Evolutionary conservation across 805 yeast genomes (phyloP), one percentile per base, ranked within the genome.

Genomic region (Kuraishia piskuri): DNA sequence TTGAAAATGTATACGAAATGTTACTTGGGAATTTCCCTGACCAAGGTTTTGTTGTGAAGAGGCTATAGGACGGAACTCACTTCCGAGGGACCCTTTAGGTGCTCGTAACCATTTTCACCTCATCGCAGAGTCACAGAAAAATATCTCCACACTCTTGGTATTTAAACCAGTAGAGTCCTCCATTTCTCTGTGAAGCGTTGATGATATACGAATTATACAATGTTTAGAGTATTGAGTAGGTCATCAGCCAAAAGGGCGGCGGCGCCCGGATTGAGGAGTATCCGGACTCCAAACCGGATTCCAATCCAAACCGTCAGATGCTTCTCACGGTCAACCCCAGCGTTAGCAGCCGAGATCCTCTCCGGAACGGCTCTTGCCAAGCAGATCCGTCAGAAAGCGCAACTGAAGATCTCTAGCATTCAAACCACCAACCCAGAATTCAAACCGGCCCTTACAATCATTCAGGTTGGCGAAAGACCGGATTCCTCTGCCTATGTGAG

Each of bases 401-500:
- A 63, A 50, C 62, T 61, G 2, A 75, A 82, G 57, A 78, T 86
- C 56, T 63, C 64, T 21, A 61, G 64, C 12, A 63, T 78, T 52
- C 78, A 81, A 61, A 52, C 66, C 2, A 54, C 61, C 51, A 67
- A 73, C 57, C 71, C 80, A 7, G 60, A 65, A n/a, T 89, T 89
- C 72, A 72, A 76, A 56, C 97, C 98, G 8, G 77, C 78, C 53
- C 75, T 92, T 61, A 84, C 88, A 45, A 90, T 92, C 60, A 75
- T 92, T 56, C 98, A 92, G 71, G 95, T 92, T 36, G 97, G 98
- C 47, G 77, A 75, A 51, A 78, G 97, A 57, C 92, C 92, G 26
- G 99, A 92, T 66, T 88, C 96, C 2, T 79, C 88, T 14, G 88
- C 96, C 10, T 92, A 92, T 70, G 97, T 92, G 53, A 81, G 85